Evolutionary conservation across 73 alveolate genomes (phyloP).

Genomic region (Paramecium tetraurelia): DNA sequence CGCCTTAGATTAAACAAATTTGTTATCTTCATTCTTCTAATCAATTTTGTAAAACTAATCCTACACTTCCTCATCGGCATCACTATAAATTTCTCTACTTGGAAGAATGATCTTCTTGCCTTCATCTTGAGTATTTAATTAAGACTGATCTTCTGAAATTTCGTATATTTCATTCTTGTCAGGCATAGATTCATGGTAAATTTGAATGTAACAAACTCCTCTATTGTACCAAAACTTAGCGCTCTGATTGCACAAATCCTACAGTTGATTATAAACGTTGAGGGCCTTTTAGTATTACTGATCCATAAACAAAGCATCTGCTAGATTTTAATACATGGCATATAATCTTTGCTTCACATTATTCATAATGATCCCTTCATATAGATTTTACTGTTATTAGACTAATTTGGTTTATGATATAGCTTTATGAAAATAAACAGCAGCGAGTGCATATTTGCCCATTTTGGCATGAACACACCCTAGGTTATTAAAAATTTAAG

Average conservation of each 20-base stretch:
- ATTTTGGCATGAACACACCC: conserved; percentile 48
- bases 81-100: conserved; percentile 16
- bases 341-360: not conserved
- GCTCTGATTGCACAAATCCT: not conserved
- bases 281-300: not conserved
- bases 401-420: not conserved
- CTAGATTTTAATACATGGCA: conserved; percentile 21
- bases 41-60: not conserved
- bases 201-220: conserved; percentile 40
- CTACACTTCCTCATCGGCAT: not conserved
- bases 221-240: conserved; percentile 35
- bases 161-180: not conserved
- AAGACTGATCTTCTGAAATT: not conserved
- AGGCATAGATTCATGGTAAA: not conserved
- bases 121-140: not conserved
- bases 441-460: conserved; percentile 24
- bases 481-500: not conserved
- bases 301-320: conserved; percentile 7
- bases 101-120: not conserved
- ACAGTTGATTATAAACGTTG: not conserved
- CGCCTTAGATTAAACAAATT: not conserved
- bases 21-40: not conserved
- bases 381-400: not conserved
- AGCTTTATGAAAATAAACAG: conserved; percentile 27
- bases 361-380: not conserved